phyloP scores from a whole-genome alignment of 805 yeast genomes.

The Brettanomyces nanus region DNA sequence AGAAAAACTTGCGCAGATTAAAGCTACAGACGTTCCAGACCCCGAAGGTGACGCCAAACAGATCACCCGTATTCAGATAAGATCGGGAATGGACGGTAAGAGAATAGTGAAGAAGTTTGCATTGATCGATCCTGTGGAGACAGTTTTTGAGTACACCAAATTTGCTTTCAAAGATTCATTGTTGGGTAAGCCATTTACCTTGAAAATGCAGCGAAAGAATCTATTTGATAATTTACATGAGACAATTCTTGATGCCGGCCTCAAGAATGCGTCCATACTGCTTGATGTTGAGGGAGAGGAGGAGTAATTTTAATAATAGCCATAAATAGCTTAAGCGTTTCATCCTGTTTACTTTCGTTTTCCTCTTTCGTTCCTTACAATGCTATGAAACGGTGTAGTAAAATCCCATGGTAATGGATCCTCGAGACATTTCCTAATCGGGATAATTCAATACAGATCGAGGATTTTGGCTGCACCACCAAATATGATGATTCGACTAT shows the following conservation, averaged over 20 bases:
- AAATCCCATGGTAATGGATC: too few relatives aligned
- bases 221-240: constrained; percentile 43
- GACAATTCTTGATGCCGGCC: constrained; percentile 65
- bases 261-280: constrained; percentile 73
- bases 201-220: constrained; percentile 52
- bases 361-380: too few relatives aligned
- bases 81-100: constrained; percentile 74
- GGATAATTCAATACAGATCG: too few relatives aligned
- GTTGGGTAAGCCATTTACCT: constrained; percentile 40
- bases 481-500: too few relatives aligned
- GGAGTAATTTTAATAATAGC: too few relatives aligned
- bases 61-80: constrained; percentile 74
- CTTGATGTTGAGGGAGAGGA: constrained; percentile 43
- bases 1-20: constrained; percentile 11
- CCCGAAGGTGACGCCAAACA: constrained; percentile 45
- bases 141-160: constrained; percentile 62
- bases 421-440: too few relatives aligned
- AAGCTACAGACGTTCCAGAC: constrained; percentile 42
- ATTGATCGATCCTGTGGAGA: constrained; percentile 46
- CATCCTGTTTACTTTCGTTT: too few relatives aligned
- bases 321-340: too few relatives aligned
- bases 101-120: constrained; percentile 67
- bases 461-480: too few relatives aligned
- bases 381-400: too few relatives aligned
- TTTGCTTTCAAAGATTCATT: constrained; percentile 37